Evolutionary conservation across 2,329 filamentous ascomycete genomes (phyloP), one percentile per base, ranked within the genome.

Genomic region (Microdochium bolleyi): DNA sequence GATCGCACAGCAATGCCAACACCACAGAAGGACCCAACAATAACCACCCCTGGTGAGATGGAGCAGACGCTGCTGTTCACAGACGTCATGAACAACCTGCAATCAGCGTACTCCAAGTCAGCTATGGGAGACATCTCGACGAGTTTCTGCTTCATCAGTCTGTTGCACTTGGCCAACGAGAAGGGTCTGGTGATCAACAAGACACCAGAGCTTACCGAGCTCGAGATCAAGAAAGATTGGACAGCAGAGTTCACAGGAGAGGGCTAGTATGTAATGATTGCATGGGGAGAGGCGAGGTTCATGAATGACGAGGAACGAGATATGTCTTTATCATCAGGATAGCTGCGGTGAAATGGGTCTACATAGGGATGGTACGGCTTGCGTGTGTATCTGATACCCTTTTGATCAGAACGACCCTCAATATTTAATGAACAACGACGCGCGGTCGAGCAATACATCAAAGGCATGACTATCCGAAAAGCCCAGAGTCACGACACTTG

Each of bases 101-200:
- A 95, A 66, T 72, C 78, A 3, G 90, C 96, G 8, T 99, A 99
- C 64, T 86, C 91, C 11, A 88, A 89, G 67, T 79, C 88, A 60
- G 83, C 84, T 55, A 89, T 99, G 83, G 84, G 87, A 55, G 94
- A 99, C 69, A 97, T 99, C 63, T 96, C 91, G 34, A 99, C 94
- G 0, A 95, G 82, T 57, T 87, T 74, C 70, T 95, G 94, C 67
- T 99, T 97, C 72, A 99, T 99, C 64, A 95, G 89, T 62, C 72
- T 96, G 54, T 73, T 96, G 58, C 92, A 96, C 70, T 67, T 96
- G 62, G 92, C 92, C 55, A 96, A 96, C 70, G 92, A 96, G 66
- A 92, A 95, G 73, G 92, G 92, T 0, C 74, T 96, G 38, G 77
- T 87, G 24, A 87, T 96, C 56, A 80, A 87, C 58, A 82, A 82